phyloP scores from a whole-genome alignment of 176 grass and related monocot species.

The Triticum aestivum region DNA sequence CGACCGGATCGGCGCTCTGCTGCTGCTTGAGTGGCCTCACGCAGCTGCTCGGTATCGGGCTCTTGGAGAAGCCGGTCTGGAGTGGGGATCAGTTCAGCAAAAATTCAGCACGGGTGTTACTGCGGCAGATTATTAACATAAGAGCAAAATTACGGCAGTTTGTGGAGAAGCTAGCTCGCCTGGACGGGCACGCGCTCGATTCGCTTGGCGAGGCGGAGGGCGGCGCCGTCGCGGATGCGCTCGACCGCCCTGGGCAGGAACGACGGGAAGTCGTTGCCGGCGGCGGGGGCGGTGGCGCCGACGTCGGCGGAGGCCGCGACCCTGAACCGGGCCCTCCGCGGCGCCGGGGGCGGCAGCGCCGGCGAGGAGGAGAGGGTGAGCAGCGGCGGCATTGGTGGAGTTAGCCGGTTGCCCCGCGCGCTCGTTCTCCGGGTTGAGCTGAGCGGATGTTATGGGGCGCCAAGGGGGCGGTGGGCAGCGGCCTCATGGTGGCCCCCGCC shows the following conservation, averaged over 20 bases:
- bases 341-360: not conserved
- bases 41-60: constrained; percentile 81
- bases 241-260: constrained; percentile 82
- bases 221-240: constrained; percentile 60
- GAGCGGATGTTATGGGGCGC: constrained; percentile 20
- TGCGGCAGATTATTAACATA: not conserved
- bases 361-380: constrained; percentile 23
- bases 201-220: constrained; percentile 61
- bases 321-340: constrained; percentile 8
- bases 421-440: not conserved
- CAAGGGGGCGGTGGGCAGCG: not conserved
- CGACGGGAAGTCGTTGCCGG: constrained; percentile 46
- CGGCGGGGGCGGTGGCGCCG: not conserved
- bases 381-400: constrained; percentile 32
- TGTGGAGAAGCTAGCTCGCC: constrained; percentile 20
- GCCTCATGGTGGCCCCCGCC: constrained; percentile 31
- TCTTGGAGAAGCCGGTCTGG: constrained; percentile 58
- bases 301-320: constrained; percentile 32
- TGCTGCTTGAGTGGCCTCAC: constrained; percentile 79
- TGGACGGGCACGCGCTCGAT: constrained; percentile 84
- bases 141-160: not conserved
- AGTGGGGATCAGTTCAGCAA: not conserved
- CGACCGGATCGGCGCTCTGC: constrained; percentile 45
- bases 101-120: not conserved
- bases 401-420: constrained; percentile 1